phyloP scores from a whole-genome alignment of 2,329 filamentous ascomycete species.

The Fusarium hainanense region DNA sequence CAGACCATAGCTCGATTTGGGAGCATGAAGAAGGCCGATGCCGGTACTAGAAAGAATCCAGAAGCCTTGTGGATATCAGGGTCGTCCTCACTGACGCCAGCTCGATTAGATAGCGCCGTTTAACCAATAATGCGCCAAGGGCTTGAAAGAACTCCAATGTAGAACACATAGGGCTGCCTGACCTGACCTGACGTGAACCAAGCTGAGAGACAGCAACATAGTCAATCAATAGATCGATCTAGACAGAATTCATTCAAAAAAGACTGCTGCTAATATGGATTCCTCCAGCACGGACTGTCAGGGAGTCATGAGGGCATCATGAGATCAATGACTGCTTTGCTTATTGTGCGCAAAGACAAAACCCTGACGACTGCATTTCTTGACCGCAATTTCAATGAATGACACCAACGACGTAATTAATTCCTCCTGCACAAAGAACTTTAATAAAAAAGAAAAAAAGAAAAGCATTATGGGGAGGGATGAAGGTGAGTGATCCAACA shows the following conservation, averaged over 20 bases:
- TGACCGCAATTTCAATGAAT: slow-evolving; percentile 24
- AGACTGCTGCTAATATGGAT: too few relatives aligned
- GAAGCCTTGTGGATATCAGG: slow-evolving; percentile 28
- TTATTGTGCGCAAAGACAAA: not conserved
- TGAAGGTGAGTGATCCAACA: not conserved
- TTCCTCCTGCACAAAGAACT: not conserved
- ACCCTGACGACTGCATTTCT: not conserved
- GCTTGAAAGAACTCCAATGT: slow-evolving; percentile 10
- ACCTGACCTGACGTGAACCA: not conserved
- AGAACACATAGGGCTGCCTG: slow-evolving; percentile 14
- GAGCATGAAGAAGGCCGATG: slow-evolving; percentile 17
- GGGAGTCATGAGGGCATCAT: slow-evolving; percentile 3
- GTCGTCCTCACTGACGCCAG: slow-evolving; percentile 20
- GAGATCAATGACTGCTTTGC: not conserved
- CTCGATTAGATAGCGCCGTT: slow-evolving; percentile 28
- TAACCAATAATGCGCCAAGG: slow-evolving; percentile 23
- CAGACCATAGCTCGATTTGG: slow-evolving; percentile 19
- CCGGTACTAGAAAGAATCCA: slow-evolving; percentile 30
- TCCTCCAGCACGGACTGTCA: not conserved
- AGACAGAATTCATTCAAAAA: not conserved
- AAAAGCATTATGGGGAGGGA: slow-evolving; percentile 7
- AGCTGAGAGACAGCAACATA: not conserved
- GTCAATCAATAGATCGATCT: not conserved
- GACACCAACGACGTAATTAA: slow-evolving; percentile 11
- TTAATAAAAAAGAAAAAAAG: slow-evolving; percentile 6